Evolutionary conservation across 1,284 basidiomycete genomes (phyloP), one percentile per base, ranked within the genome.

Genomic region (Inonotus obliquus): DNA sequence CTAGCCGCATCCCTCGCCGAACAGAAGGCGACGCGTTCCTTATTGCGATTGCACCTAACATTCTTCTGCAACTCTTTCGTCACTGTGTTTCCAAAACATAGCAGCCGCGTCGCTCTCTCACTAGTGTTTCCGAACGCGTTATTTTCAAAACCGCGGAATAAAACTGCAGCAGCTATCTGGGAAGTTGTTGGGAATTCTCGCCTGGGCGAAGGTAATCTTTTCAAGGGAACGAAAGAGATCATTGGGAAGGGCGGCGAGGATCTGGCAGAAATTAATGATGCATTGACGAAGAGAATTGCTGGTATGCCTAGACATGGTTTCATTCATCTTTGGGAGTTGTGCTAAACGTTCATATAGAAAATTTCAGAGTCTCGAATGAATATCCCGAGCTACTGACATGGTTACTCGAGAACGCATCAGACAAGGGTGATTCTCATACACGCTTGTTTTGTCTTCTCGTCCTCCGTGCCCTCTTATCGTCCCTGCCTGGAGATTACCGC

Each of bases 41-140:
- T 72, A 32, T 67, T 77, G 25, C 57, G 71, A 11, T 53, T 65
- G 21, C 77, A 78, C 60, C 69, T 79, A 14, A 62, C 64, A 4
- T 80, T 76, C 67, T 69, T 78, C 23, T 69, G 70, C 17, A 66
- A 68, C 5, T 54, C 68, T 4, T 71, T 75, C 61, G 71, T 25
- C 59, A 59, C 59, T 25, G 57, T 62, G 25, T 54, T 79, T 52
- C 68, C 77, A 0, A 72, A 75, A 0, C 61, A 75, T 0, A 67
- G 74, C 11, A 71, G 79, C 27, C 70, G 77, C 3, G 73, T 89
- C 9, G 85, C 92, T 65, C 76, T 85, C 66, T 72, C 75, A 21
- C 71, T 89, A 1, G 72, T 95, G 53, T 89, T 92, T 69, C 89
- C 90, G 0, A 84, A 85, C 67, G 73, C 96, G 19, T 72, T 96